These are phyloP conservation scores for Elsinoe necatrix DNA, from an alignment of 2,329 filamentous ascomycete species.

Conservation along the genomic window DNA sequence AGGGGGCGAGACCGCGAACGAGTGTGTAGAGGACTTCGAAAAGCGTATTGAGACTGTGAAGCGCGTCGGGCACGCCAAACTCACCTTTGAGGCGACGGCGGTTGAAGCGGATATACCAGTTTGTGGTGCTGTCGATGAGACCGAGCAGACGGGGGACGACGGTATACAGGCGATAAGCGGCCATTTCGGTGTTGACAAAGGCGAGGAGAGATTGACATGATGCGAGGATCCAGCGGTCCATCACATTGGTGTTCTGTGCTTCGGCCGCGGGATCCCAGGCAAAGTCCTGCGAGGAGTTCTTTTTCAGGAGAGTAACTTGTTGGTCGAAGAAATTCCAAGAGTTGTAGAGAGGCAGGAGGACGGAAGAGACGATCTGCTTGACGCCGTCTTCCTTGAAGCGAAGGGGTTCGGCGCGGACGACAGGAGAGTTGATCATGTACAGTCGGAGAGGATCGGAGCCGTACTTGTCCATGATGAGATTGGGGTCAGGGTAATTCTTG, in stretches of 20 bases:
- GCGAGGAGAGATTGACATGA: conserved; percentile 83
- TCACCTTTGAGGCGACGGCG: conserved; percentile 84
- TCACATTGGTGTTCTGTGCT: conserved; percentile 75
- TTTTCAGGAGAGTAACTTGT: conserved; percentile 78
- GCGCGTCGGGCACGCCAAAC: conserved; percentile 73
- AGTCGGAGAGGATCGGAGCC: conserved; percentile 86
- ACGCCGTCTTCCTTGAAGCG: conserved; percentile 88
- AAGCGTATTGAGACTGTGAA: conserved; percentile 84
- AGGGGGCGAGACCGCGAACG: conserved; percentile 79
- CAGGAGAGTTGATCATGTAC: conserved; percentile 95
- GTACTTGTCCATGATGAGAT: conserved; percentile 73
- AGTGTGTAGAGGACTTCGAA: conserved; percentile 91
- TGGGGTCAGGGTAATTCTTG: conserved; percentile 91
- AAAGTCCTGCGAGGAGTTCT: conserved; percentile 69
- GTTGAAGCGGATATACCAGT: conserved; percentile 98
- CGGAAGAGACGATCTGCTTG: conserved; percentile 89
- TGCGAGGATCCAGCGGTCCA: conserved; percentile 93
- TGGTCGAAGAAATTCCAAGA: conserved; percentile 94
- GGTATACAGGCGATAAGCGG: conserved; percentile 63
- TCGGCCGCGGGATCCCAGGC: conserved; percentile 68
- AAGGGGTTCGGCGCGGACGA: conserved; percentile 82
- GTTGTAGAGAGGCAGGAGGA: conserved; percentile 87
- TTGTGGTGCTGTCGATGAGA: conserved; percentile 90
- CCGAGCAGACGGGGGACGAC: conserved; percentile 68
- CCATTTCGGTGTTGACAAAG: conserved; percentile 91